phyloP scores from a whole-genome alignment of 768 basidiomycete species.

The Suillus discolor region DNA sequence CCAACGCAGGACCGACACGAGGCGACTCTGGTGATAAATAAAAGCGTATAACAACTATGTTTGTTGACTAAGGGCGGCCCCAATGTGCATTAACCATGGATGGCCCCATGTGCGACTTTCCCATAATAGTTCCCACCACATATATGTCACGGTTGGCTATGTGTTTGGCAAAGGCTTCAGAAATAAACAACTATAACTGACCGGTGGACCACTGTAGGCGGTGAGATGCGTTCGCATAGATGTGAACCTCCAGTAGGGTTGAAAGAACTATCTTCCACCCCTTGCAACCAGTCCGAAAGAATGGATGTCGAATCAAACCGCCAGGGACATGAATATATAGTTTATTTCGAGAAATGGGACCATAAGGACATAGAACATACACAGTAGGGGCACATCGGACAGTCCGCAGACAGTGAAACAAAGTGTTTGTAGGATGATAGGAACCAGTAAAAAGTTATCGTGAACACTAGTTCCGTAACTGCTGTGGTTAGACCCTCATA shows the following conservation, averaged over 20 bases:
- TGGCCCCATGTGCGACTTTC: too few relatives aligned
- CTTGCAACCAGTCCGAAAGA: neutral
- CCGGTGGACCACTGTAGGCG: too few relatives aligned
- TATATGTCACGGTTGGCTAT: too few relatives aligned
- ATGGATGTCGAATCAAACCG: neutral
- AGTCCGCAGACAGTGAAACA: constrained; percentile 24
- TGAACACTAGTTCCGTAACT: constrained; percentile 4
- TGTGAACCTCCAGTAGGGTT: too few relatives aligned
- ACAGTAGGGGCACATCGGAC: constrained; percentile 25
- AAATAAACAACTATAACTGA: constrained; percentile 16
- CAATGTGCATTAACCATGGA: too few relatives aligned
- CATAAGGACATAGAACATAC: constrained; percentile 12
- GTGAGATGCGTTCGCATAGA: neutral
- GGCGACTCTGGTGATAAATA: too few relatives aligned
- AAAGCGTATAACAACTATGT: neutral
- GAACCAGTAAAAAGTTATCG: constrained; percentile 1
- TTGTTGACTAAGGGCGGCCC: too few relatives aligned
- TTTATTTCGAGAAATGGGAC: neutral
- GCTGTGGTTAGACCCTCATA: neutral
- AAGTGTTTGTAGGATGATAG: constrained; percentile 7
- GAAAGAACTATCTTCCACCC: neutral
- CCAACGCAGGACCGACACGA: neutral
- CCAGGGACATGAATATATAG: neutral
- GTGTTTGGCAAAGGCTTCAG: constrained; percentile 4
- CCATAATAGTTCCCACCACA: too few relatives aligned